phyloP scores from a whole-genome alignment of 2,329 filamentous ascomycete species.

The Ascochyta koolunga region DNA sequence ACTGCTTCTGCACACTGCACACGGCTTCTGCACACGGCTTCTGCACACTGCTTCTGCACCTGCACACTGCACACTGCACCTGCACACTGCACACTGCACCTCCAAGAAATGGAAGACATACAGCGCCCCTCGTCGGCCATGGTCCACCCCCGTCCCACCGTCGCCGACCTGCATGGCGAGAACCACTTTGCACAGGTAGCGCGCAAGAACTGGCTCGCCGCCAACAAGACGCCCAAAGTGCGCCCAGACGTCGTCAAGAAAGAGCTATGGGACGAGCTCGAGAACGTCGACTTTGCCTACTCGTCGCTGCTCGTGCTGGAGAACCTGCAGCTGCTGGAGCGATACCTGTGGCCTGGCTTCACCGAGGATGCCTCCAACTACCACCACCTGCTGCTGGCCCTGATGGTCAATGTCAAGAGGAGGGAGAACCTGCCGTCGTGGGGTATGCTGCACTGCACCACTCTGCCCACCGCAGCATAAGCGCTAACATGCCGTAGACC shows the following conservation, averaged over 20 bases:
- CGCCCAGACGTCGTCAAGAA: conserved; percentile 82
- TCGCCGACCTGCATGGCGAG: conserved; percentile 73
- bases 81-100: not conserved
- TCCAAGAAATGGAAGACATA: conserved; percentile 4
- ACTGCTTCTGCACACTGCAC: too few relatives aligned
- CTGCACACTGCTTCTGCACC: too few relatives aligned
- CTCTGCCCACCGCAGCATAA: conserved; percentile 4
- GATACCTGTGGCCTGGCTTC: conserved; percentile 94
- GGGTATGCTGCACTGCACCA: conserved; percentile 62
- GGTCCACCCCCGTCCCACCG: conserved; percentile 62
- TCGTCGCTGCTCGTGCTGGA: conserved; percentile 83
- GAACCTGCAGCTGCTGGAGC: conserved; percentile 87
- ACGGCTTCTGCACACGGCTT: too few relatives aligned
- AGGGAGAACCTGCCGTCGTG: conserved; percentile 87
- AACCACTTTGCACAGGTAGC: conserved; percentile 72
- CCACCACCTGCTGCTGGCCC: conserved; percentile 83
- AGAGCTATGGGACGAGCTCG: conserved; percentile 86
- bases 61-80: too few relatives aligned
- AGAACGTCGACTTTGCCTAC: conserved; percentile 78
- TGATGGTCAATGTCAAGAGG: conserved; percentile 87
- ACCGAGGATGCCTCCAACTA: conserved; percentile 87
- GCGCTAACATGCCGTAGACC: conserved; percentile 58
- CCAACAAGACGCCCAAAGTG: conserved; percentile 68
- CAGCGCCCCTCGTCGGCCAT: conserved; percentile 20
- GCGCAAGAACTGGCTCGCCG: conserved; percentile 81